Base-by-base conservation (phyloP, 2,329 filamentous ascomycete genomes). In the Albophoma yamanashiensis region DNA sequence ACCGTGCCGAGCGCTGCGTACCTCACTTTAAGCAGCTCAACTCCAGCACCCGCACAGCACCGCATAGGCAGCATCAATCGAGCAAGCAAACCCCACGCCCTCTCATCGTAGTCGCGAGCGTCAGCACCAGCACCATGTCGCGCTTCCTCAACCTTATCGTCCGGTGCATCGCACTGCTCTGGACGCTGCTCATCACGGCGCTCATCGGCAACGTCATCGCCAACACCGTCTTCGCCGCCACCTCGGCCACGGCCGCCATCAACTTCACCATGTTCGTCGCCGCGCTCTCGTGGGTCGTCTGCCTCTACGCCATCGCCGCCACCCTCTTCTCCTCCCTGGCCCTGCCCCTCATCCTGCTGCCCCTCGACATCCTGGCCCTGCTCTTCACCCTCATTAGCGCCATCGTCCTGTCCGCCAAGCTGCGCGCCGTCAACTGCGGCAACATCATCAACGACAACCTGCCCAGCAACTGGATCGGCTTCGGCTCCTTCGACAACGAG, bases 321-420 rank as follows among this genome's bases (percentile, higher is more conserved):
- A 73, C 79, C 34, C 75, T 88, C 67, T 73, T 85, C 64, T 78
- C 83, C 47, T 72, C 74, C 58, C 73, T 85, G 61, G 75, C 76
- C 63, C 71, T 83, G 57, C 80, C 82, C 36, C 68, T 85, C 20
- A 71, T 83, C 57, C 73, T 83, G 60, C 70, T 87, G 40, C 76
- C 73, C 17, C 72, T 88, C 56, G 88, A 91, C 72, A 76, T 68
- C 15, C 67, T 85, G 39, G 83, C 85, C 58, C 78, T 82, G 2
- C 71, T 92, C 59, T 89, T 92, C 77, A 87, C 83, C 65, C 84
- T 92, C 68, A 86, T 89, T 71, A 82, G 77, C 60, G 88, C 82
- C 63, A 79, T 92, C 62, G 88, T 89, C 12, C 79, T 90, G 50
- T 82, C 89, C 5, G 86, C 88, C 31, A 86, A 87, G 72, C 80